These are phyloP conservation scores for Mortierella sp. DNA, from an alignment of 371 early-diverging fungal genomes.

Conservation along the genomic window DNA sequence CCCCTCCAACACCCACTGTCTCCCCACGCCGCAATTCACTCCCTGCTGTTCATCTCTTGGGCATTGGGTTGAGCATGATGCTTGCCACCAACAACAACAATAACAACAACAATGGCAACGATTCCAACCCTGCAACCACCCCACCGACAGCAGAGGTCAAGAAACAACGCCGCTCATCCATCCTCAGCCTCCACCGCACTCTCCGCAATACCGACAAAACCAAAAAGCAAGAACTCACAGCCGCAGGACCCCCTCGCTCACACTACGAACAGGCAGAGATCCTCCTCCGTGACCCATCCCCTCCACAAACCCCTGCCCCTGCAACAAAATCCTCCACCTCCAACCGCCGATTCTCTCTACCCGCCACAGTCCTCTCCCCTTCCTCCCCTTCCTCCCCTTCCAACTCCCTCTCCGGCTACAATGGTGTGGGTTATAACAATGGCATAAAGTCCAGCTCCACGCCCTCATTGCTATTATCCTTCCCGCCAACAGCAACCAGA, in stretches of 20 bases:
- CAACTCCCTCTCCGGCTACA: background rate
- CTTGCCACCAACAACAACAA: no score
- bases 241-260: background rate
- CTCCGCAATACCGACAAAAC: background rate
- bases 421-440: no score
- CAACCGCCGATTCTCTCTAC: background rate
- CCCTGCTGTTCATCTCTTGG: background rate
- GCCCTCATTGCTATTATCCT: background rate
- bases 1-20: background rate
- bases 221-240: background rate
- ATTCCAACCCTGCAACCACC: background rate
- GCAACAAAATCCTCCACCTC: background rate
- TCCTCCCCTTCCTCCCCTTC: background rate
- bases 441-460: background rate
- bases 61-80: background rate
- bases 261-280: background rate
- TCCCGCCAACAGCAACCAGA: background rate
- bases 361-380: background rate
- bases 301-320: background rate
- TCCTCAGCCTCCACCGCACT: background rate
- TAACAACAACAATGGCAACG: no score
- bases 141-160: background rate
- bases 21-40: background rate
- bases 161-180: slow-evolving; percentile 1
- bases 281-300: background rate